phyloP scores from a whole-genome alignment of 2,329 filamentous ascomycete species.

The Arthrinium phaeospermum region DNA sequence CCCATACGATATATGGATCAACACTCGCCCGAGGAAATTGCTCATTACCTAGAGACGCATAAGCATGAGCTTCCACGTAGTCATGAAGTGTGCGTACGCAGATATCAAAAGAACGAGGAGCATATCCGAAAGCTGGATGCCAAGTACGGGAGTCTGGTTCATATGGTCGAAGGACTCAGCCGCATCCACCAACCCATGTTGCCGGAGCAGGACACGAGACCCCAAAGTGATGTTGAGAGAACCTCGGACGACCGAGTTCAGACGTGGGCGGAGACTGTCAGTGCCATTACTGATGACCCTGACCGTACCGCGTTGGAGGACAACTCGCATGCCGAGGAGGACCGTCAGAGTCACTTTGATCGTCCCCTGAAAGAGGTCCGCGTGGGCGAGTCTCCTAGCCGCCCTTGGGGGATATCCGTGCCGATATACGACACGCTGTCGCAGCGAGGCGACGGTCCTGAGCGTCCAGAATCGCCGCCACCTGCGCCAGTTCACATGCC shows the following conservation, averaged over 20 bases:
- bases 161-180: conserved; percentile 91
- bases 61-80: conserved; percentile 94
- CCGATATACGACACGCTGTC: conserved; percentile 59
- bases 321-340: conserved; percentile 52
- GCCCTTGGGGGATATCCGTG: conserved; percentile 90
- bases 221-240: conserved; percentile 52
- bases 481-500: conserved; percentile 62
- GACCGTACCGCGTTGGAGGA: conserved; percentile 47
- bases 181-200: conserved; percentile 88
- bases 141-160: conserved; percentile 90
- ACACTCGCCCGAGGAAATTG: conserved; percentile 91
- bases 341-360: conserved; percentile 78
- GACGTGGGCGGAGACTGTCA: conserved; percentile 84
- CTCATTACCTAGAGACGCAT: conserved; percentile 91
- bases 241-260: conserved; percentile 75
- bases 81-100: conserved; percentile 88
- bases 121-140: conserved; percentile 88
- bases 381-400: conserved; percentile 91
- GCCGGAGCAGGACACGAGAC: conserved; percentile 60
- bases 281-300: conserved; percentile 48
- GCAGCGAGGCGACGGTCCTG: conserved; percentile 41
- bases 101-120: conserved; percentile 86
- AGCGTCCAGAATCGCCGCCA: conserved; percentile 59
- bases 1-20: conserved; percentile 93
- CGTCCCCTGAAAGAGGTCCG: conserved; percentile 85